Base-by-base conservation (phyloP, 179 eudicot genomes). In the Amaranthus tricolor region DNA sequence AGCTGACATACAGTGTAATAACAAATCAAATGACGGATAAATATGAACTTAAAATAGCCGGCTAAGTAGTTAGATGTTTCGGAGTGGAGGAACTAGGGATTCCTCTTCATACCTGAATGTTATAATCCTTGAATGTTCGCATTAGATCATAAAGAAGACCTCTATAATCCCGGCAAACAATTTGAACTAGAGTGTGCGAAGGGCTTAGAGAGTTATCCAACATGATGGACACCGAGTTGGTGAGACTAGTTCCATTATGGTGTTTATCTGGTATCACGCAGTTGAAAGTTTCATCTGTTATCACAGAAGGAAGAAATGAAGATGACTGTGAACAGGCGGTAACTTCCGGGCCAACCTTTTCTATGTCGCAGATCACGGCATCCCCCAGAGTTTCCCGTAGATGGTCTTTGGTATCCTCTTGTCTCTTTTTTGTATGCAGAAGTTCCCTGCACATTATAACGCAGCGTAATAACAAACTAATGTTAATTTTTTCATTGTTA, bases 121-220 rank as follows among this genome's bases (percentile, higher is more conserved):
- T 90, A 77, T 83, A 89, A 74, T 94, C 98, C 85, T 94, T 94
- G 20, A 90, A 73, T 24, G 97, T 90, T 75, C 98, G 82, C 98
- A 90, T 90, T 62, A 88, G 81, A 77, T 94, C 97, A 54, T 94
- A 92, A n/a, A 94, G 79, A 54, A 94, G 93, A 77, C 97, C 98
- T 75, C 83, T 88, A 71, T 92, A 92, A 78, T 94, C 96, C 72
- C 74, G 89, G 78, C 96, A 94, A 74, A 84, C 74, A 70, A 94
- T 90, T 76, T 90, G 96, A 68, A 94, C 81, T 17, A 88, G 90
- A n/a, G 91, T 88, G 80, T 94, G 98, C 49, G 91, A 86, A 62
- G 97, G 98, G 77, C 98, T 91, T 62, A 94, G 85, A 79, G 81
- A 80, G 82, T 91, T 90, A 79, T 94, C 98, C 72, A 94, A 68